Percentiles rank a stretch among this genome's conserved stretches.
Conservation (phyloP, 495 filamentous ascomycete species). For the Rostrohypoxylon terebratum region DNA sequence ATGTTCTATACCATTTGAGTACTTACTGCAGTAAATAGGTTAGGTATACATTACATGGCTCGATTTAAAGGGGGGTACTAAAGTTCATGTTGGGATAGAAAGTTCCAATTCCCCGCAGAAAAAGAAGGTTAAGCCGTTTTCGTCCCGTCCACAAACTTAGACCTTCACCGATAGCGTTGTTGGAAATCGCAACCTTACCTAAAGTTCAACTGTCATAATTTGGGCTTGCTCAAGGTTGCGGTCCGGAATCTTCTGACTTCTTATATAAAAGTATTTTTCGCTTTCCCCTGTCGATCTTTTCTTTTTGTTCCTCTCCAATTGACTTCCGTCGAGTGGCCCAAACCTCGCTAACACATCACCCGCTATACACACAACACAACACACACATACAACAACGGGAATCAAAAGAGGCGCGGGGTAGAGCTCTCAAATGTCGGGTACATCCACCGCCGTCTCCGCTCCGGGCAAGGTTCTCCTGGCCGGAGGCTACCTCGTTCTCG, state of each 20-base stretch:
- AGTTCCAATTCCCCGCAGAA: conserved; percentile 24
- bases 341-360: background rate
- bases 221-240: background rate
- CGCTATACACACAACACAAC: background rate
- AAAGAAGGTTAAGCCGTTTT: conserved; percentile 22
- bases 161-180: background rate
- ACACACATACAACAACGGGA: background rate
- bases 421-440: conserved; percentile 43
- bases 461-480: conserved; percentile 96
- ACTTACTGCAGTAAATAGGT: too few relatives aligned
- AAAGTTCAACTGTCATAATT: conserved; percentile 6
- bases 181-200: conserved; percentile 16
- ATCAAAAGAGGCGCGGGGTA: conserved; percentile 30
- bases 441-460: conserved; percentile 76
- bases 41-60: background rate
- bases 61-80: background rate
- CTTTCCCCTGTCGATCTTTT: conserved; percentile 43
- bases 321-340: conserved; percentile 7
- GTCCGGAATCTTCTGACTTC: background rate
- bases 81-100: conserved; percentile 7
- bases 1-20: background rate
- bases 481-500: conserved; percentile 94
- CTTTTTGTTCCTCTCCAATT: conserved; percentile 33
- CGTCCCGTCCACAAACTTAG: conserved; percentile 5
- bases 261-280: conserved; percentile 12